Evolutionary conservation across 2,329 filamentous ascomycete genomes (phyloP).

Genomic region (Celoporthe dispersa): DNA sequence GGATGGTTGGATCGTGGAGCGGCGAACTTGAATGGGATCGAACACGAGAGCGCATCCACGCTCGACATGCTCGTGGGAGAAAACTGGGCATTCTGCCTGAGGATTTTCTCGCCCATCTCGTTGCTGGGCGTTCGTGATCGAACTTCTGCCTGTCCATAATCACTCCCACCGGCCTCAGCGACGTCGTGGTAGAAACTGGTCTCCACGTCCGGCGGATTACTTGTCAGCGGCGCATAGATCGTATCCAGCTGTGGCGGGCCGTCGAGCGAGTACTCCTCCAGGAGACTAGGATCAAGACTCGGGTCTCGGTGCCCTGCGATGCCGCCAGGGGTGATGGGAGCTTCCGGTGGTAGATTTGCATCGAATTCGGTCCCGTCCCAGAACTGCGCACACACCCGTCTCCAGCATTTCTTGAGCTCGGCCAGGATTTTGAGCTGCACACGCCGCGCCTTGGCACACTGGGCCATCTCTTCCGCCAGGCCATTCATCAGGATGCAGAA

Average conservation of each 20-base stretch:
- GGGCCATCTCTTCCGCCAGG: conserved; percentile 59
- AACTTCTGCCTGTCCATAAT: conserved; percentile 32
- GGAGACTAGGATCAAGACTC: conserved; percentile 58
- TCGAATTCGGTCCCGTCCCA: conserved; percentile 80
- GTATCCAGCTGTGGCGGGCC: conserved; percentile 51
- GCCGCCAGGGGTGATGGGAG: conserved; percentile 77
- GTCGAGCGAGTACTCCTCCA: conserved; percentile 48
- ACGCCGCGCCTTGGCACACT: conserved; percentile 50
- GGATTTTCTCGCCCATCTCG: conserved; percentile 33
- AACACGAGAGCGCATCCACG: conserved; percentile 66
- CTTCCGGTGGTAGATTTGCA: conserved; percentile 62
- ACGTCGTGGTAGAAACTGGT: conserved; percentile 53
- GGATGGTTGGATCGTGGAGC: conserved; percentile 47
- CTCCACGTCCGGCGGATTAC: conserved; percentile 34
- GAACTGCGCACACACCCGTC: conserved; percentile 83
- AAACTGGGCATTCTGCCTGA: conserved; percentile 39
- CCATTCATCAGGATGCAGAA: conserved; percentile 84
- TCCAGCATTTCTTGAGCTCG: conserved; percentile 97
- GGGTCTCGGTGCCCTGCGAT: conserved; percentile 64
- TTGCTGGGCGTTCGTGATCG: conserved; percentile 55
- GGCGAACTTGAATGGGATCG: conserved; percentile 55
- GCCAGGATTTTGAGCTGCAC: conserved; percentile 81
- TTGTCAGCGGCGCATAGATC: conserved; percentile 39
- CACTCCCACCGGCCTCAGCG: conserved; percentile 40
- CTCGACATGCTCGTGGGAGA: conserved; percentile 64